Percentiles rank a stretch among this genome's conserved stretches.
Evolutionary conservation across 305 asterid species (phyloP).

Genomic region (Ilex paraguariensis): DNA sequence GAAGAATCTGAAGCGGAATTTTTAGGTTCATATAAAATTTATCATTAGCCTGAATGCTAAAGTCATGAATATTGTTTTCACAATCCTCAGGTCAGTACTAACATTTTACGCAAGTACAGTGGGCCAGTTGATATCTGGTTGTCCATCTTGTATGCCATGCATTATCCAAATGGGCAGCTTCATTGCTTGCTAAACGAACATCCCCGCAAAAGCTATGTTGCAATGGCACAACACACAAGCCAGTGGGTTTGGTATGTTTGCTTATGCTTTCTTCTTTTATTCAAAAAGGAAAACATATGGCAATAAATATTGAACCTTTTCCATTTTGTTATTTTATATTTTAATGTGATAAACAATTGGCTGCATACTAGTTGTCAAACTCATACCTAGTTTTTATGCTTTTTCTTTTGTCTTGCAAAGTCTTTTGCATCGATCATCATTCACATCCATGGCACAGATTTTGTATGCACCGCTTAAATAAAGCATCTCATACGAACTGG

Average conservation of each 20-base stretch:
- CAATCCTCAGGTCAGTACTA: conserved; percentile 59
- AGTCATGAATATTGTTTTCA: background rate
- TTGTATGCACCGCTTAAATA: too few relatives aligned
- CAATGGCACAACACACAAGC: conserved; percentile 85
- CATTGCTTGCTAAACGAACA: conserved; percentile 59
- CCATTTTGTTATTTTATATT: too few relatives aligned
- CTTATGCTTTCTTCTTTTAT: background rate
- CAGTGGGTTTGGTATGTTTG: conserved; percentile 87
- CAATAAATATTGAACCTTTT: too few relatives aligned
- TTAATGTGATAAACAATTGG: too few relatives aligned
- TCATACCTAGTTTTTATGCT: too few relatives aligned
- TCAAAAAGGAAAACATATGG: background rate
- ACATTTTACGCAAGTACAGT: conserved; percentile 66
- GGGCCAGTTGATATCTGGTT: conserved; percentile 80
- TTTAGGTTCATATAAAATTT: too few relatives aligned
- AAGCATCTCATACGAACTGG: too few relatives aligned
- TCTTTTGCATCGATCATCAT: too few relatives aligned
- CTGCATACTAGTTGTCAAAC: too few relatives aligned
- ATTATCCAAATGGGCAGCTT: conserved; percentile 24
- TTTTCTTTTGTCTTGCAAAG: too few relatives aligned
- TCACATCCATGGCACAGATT: too few relatives aligned
- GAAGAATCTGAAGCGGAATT: too few relatives aligned
- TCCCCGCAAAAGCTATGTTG: conserved; percentile 55
- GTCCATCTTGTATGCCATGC: conserved; percentile 41
- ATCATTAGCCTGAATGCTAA: background rate